Evolutionary conservation across 2,329 filamentous ascomycete species (phyloP), one percentile per base, ranked within the genome.

Genomic region (Ceratocystis variospora): DNA sequence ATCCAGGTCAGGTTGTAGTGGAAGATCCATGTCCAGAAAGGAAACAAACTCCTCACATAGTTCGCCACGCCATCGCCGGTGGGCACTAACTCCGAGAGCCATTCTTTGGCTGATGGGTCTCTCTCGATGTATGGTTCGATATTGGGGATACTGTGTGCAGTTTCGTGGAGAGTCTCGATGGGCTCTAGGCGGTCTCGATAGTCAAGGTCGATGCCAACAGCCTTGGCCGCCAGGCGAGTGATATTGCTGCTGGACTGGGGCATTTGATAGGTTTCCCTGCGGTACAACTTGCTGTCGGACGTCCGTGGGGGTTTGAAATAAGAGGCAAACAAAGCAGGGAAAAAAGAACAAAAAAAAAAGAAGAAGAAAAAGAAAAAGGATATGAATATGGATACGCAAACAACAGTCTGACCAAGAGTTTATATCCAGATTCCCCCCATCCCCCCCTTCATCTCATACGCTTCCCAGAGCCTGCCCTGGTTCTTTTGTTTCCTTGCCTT

Each of bases 1-100:
- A 80, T 73, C 79, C 79, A 81, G 12, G 74, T 73, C 65, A 73
- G 68, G 68, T 81, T 81, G 71, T 81, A 81, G 64, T 79, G 79
- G 69, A 76, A 76, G 65, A 81, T 79, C 79, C 80, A 81, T 15
- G 73, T 74, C 67, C 77, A 70, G 70, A 80, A 81, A 1, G 80
- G 79, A 68, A 81, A 81, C 19, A 81, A 71, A 68, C 73, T 74
- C 67, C 72, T 73, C 63, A 79, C 45, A 68, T 79, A 79, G 45
- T 41, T 50, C 3, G 62, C 61, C 31, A 68, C 55, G 22, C 61
- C 64, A 15, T 62, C 55, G 10, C 57, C 66, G 1, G 65, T 67
- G 2, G 68, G 68, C 10, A 66, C 59, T 3, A 66, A 57, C 8
- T 63, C 62, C 3, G 22, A n/a, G 22, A 68, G 17, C 65, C 66